A percentile compares a stretch with the other conserved stretches of the same genome.
Evolutionary conservation across 2,329 filamentous ascomycete species (phyloP).

Genomic region (Cladophialophora exuberans): DNA sequence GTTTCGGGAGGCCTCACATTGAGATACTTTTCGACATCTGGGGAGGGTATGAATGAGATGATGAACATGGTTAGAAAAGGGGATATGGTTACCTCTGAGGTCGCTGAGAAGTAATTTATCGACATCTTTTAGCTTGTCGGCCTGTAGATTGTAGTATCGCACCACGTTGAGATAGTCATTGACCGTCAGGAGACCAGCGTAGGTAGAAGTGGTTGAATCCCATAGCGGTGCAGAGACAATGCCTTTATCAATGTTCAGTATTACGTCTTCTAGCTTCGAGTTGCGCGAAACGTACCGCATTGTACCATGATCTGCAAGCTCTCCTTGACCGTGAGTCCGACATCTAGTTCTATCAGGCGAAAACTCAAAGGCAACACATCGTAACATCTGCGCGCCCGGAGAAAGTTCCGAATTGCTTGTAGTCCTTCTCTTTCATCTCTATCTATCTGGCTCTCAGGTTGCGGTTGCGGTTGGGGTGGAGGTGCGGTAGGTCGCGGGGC

Average conservation of each 20-base stretch:
- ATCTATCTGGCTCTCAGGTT: slow-evolving; percentile 51
- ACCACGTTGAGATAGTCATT: slow-evolving; percentile 99
- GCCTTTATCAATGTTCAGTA: slow-evolving; percentile 55
- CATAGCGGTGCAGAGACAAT: slow-evolving; percentile 97
- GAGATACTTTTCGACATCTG: slow-evolving; percentile 94
- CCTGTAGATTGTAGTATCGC: slow-evolving; percentile 98
- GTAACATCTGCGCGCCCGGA: slow-evolving; percentile 95
- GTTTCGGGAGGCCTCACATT: slow-evolving; percentile 90
- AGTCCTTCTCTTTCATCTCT: slow-evolving; percentile 54
- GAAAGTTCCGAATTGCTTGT: slow-evolving; percentile 88
- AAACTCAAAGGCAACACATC: slow-evolving; percentile 96
- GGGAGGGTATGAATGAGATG: neutral
- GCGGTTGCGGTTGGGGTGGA: slow-evolving; percentile 47
- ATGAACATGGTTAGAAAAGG: neutral
- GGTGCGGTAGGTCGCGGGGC: slow-evolving; percentile 47
- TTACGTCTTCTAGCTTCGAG: slow-evolving; percentile 16
- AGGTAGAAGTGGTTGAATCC: slow-evolving; percentile 91
- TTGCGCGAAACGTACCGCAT: slow-evolving; percentile 79
- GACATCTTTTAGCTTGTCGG: slow-evolving; percentile 83
- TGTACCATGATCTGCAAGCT: slow-evolving; percentile 93
- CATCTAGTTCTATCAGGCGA: slow-evolving; percentile 93
- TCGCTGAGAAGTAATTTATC: slow-evolving; percentile 93
- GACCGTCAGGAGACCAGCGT: slow-evolving; percentile 90
- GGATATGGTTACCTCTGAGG: slow-evolving; percentile 69
- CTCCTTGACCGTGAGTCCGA: slow-evolving; percentile 92